Percentiles rank a stretch among this genome's conserved stretches.
phyloP scores from a whole-genome alignment of 169 alveolate genomes.

The Cryptosporidium tyzzeri region DNA sequence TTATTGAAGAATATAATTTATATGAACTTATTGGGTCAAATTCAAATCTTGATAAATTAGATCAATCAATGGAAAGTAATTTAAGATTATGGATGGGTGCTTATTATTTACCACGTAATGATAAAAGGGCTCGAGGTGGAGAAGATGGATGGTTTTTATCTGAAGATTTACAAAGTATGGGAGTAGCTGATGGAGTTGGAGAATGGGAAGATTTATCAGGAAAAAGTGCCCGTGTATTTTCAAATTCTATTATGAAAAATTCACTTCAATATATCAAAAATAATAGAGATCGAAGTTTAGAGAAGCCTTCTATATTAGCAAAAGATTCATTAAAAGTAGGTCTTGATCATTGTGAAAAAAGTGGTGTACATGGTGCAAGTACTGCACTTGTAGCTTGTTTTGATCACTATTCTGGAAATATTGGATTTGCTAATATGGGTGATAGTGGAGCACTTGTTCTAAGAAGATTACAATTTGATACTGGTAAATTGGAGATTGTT shows the following conservation, averaged over 20 bases:
- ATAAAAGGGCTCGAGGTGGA: conserved; percentile 79
- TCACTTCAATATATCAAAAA: conserved; percentile 34
- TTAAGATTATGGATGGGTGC: conserved; percentile 80
- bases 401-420: conserved; percentile 23
- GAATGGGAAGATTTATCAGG: conserved; percentile 81
- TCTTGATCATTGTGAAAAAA: conserved; percentile 18
- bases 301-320: conserved; percentile 29
- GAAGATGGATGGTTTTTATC: conserved; percentile 81
- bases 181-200: conserved; percentile 82
- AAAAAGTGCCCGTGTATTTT: conserved; percentile 77
- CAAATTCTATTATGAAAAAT: conserved; percentile 75
- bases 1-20: conserved; percentile 40
- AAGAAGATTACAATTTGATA: conserved; percentile 72
- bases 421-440: conserved; percentile 79
- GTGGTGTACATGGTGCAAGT: conserved; percentile 67
- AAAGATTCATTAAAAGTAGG: conserved; percentile 37
- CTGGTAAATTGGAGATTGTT: conserved; percentile 77
- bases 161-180: conserved; percentile 70
- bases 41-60: background rate
- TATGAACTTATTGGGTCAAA: background rate
- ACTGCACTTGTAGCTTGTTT: conserved; percentile 65
- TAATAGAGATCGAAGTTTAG: background rate
- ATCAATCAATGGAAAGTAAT: conserved; percentile 1
- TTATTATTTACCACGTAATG: conserved; percentile 77
- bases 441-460: conserved; percentile 78